A percentile compares a stretch with the other conserved stretches of the same genome.
phyloP scores from a whole-genome alignment of 768 basidiomycete genomes.

The Phanerochaete sordida region DNA sequence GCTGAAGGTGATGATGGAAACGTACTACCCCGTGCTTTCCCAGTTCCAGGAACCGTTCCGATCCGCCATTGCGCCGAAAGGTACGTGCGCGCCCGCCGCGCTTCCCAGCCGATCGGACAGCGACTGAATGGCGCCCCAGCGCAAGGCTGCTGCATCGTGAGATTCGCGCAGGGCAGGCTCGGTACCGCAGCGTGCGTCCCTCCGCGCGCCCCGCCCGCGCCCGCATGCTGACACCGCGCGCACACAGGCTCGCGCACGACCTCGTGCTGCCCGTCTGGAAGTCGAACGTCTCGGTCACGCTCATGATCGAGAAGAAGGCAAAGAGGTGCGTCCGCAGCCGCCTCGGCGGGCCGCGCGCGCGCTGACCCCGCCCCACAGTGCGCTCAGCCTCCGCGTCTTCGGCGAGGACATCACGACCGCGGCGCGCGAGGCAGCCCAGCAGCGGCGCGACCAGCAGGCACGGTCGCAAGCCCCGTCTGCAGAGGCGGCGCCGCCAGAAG shows the following conservation, averaged over 20 bases:
- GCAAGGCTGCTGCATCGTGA: slow-evolving; percentile 69
- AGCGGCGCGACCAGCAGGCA: slow-evolving; percentile 17
- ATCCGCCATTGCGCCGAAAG: slow-evolving; percentile 44
- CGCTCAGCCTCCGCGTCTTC: slow-evolving; percentile 82
- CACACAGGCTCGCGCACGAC: slow-evolving; percentile 66
- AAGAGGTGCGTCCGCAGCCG: slow-evolving; percentile 54
- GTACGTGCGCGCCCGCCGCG: slow-evolving; percentile 38
- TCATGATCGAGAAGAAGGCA: slow-evolving; percentile 97
- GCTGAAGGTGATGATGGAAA: slow-evolving; percentile 63
- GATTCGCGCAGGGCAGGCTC: slow-evolving; percentile 53
- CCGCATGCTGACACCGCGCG: neutral
- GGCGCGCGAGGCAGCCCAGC: slow-evolving; percentile 35
- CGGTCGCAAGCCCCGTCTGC: neutral
- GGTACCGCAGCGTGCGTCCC: neutral
- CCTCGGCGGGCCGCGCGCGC: slow-evolving; percentile 2
- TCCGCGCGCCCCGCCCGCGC: neutral
- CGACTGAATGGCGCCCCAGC: slow-evolving; percentile 34
- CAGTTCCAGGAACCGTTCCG: slow-evolving; percentile 61
- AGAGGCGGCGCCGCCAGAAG: neutral
- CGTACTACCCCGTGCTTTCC: slow-evolving; percentile 77
- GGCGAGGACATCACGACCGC: slow-evolving; percentile 69
- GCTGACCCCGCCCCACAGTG: slow-evolving; percentile 41
- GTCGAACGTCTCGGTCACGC: slow-evolving; percentile 77
- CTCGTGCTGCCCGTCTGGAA: slow-evolving; percentile 96
- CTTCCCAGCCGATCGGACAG: neutral